Conservation (phyloP, 306 rosid genomes). For the Vigna radiata region DNA sequence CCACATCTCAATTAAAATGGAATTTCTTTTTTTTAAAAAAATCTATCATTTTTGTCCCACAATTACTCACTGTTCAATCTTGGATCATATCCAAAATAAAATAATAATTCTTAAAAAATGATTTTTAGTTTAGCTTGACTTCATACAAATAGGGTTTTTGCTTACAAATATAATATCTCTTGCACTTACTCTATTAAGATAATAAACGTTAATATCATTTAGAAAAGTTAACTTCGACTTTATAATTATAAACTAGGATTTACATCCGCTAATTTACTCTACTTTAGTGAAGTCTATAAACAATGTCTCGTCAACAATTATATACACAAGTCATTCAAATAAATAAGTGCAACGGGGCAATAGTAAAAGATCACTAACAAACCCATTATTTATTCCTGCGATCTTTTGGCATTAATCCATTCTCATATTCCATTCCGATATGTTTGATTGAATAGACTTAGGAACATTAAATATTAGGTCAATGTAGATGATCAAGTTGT, state of each 20-base stretch:
- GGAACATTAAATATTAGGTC: conserved; percentile 39
- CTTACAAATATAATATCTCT: too few species aligned
- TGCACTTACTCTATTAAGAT: too few species aligned
- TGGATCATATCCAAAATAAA: conserved; percentile 2
- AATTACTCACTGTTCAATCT: conserved; percentile 23
- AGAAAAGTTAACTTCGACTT: too few species aligned
- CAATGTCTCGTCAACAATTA: neutral
- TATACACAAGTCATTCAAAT: neutral
- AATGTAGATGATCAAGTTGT: conserved; percentile 42
- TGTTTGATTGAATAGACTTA: conserved; percentile 37
- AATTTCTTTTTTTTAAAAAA: conserved; percentile 26
- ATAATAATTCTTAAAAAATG: too few species aligned
- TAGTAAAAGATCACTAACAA: neutral
- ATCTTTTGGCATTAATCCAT: conserved; percentile 49
- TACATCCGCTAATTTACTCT: too few species aligned
- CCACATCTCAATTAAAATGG: conserved; percentile 29
- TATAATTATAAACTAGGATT: too few species aligned
- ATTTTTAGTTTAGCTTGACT: too few species aligned
- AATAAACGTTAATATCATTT: too few species aligned
- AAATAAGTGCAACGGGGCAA: neutral
- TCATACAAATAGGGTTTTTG: too few species aligned
- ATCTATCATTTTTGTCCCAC: neutral
- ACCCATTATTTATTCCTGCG: conserved; percentile 25
- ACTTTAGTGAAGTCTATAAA: too few species aligned
- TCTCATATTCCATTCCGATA: conserved; percentile 29